Evolutionary conservation across 495 filamentous ascomycete species (phyloP).

Genomic region (Usnea hakonensis): DNA sequence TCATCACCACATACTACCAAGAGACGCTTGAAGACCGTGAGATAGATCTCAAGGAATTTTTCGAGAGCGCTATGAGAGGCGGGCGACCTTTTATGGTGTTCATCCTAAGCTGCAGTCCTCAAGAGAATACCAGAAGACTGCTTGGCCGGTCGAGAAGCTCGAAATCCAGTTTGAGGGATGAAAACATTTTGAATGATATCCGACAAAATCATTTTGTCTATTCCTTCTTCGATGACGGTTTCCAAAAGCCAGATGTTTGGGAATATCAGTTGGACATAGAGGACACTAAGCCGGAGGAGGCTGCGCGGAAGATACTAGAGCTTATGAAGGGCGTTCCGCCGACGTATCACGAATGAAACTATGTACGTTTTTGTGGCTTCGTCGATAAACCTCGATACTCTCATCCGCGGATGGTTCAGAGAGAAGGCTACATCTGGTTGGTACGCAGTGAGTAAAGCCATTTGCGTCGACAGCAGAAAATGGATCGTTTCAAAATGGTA

Average conservation of each 20-base stretch:
- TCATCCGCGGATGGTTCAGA: no score
- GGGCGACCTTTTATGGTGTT: constrained; percentile 6
- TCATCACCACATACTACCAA: constrained; percentile 9
- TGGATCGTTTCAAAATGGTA: no score
- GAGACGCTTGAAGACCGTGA: constrained; percentile 7
- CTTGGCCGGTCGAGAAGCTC: no score
- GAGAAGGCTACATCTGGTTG: no score
- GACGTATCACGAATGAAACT: no score
- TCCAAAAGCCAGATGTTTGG: constrained; percentile 5
- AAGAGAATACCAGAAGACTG: no score
- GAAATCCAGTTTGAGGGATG: no score
- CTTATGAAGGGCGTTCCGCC: neutral
- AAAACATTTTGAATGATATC: neutral
- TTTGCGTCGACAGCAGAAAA: no score
- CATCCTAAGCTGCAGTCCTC: neutral
- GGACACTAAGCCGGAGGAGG: constrained; percentile 3
- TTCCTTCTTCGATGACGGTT: constrained; percentile 2
- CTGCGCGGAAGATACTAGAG: constrained; percentile 7
- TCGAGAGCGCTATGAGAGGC: constrained; percentile 4
- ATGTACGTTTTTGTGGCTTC: no score
- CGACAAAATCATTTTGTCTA: constrained; percentile 4
- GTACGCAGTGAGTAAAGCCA: no score
- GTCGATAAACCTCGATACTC: no score
- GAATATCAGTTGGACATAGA: constrained; percentile 8
- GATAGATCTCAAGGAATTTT: constrained; percentile 8